Percentiles rank a stretch among this genome's conserved stretches.
These are phyloP conservation scores for Fusarium sp. DNA, from an alignment of 2,329 filamentous ascomycete genomes.

Conservation along the genomic window DNA sequence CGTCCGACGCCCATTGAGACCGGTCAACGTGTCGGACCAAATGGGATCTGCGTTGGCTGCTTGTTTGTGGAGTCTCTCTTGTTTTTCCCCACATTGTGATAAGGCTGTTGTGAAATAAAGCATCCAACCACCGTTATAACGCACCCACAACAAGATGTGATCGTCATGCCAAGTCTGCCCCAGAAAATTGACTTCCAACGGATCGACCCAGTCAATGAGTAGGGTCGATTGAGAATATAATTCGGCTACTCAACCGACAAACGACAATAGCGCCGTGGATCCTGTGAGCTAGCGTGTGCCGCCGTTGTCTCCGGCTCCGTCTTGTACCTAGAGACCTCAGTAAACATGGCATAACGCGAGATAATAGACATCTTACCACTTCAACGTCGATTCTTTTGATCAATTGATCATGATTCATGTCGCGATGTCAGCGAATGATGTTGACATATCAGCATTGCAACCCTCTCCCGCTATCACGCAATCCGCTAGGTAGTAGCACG, in stretches of 20 bases:
- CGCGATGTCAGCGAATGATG: background rate
- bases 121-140: background rate
- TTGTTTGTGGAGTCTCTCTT: background rate
- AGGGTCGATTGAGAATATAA: no score
- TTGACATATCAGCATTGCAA: background rate
- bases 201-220: background rate
- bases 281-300: no score
- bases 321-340: no score
- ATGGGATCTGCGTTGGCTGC: background rate
- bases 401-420: background rate
- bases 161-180: background rate
- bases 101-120: slow-evolving; percentile 1
- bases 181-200: background rate
- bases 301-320: no score
- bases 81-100: background rate
- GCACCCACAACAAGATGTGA: background rate
- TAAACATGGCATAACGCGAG: background rate
- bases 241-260: no score
- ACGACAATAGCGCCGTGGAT: no score
- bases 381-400: background rate
- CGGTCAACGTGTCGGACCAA: slow-evolving; percentile 13
- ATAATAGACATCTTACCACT: background rate
- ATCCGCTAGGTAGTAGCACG: slow-evolving; percentile 4
- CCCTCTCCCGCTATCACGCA: slow-evolving; percentile 11
- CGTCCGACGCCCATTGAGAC: slow-evolving; percentile 12